Conservation (phyloP, 371 early-diverging fungal species). For the Mucor indicus region DNA sequence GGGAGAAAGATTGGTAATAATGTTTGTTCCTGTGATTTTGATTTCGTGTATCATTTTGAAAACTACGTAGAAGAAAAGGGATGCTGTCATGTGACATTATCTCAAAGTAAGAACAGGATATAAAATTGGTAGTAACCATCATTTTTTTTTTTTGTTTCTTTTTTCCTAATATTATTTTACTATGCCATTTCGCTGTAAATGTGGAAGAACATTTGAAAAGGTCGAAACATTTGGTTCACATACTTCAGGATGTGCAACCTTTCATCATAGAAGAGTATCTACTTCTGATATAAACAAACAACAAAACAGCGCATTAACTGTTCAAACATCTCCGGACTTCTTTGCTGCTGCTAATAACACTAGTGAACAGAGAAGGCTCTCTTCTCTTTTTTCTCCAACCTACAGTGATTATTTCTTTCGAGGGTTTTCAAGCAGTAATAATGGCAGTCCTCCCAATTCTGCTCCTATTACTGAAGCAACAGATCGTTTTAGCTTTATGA, state of each 20-base stretch:
- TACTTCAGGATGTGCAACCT: conserved; percentile 46
- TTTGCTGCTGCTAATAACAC: too few species aligned
- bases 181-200: conserved; percentile 54
- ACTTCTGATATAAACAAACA: not conserved
- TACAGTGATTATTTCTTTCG: too few species aligned
- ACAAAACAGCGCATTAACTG: not conserved
- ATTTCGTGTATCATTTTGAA: too few species aligned
- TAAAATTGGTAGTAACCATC: not conserved
- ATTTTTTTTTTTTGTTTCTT: conserved; percentile 15
- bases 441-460: conserved; percentile 4
- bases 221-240: conserved; percentile 47
- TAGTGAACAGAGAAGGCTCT: too few species aligned
- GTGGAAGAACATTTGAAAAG: conserved; percentile 53
- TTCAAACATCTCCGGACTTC: too few species aligned
- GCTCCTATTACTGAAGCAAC: too few species aligned
- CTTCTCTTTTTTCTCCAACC: too few species aligned
- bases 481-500: conserved; percentile 17
- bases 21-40: too few species aligned
- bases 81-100: too few species aligned
- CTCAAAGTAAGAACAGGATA: not conserved
- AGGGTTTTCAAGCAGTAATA: too few species aligned
- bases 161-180: conserved; percentile 14
- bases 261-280: conserved; percentile 42
- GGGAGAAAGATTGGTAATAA: too few species aligned
- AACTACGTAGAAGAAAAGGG: too few species aligned